Conservation (phyloP, 1,284 basidiomycete genomes). For the Stereum hirsutum region DNA sequence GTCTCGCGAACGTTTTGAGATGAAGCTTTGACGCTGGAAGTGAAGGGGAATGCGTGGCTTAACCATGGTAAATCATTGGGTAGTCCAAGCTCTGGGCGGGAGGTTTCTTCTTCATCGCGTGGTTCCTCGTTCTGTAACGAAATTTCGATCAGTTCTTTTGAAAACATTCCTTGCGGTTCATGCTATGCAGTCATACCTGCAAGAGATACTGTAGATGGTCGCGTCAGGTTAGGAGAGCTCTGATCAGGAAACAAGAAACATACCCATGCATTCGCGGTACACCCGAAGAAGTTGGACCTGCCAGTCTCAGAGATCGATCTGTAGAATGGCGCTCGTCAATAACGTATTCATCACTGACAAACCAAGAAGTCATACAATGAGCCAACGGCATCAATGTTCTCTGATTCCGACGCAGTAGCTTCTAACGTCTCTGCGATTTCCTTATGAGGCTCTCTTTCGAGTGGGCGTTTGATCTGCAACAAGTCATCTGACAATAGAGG, state of each 20-base stretch:
- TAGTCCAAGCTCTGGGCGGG: conserved; percentile 24
- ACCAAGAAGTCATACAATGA: conserved; percentile 38
- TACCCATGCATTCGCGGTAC: conserved; percentile 60
- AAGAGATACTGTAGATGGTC: conserved; percentile 23
- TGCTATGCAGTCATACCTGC: too few species aligned
- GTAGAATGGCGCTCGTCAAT: conserved; percentile 8
- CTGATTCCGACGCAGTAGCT: too few species aligned
- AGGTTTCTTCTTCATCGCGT: conserved; percentile 39
- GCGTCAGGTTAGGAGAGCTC: conserved; percentile 8
- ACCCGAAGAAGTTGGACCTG: conserved; percentile 54
- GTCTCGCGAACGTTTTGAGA: conserved; percentile 31
- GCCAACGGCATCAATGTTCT: conserved; percentile 56
- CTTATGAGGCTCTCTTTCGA: conserved; percentile 44
- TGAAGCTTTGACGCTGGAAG: conserved; percentile 30
- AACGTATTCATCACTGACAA: conserved; percentile 8
- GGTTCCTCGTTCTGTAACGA: conserved; percentile 56
- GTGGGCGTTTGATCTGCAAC: conserved; percentile 50
- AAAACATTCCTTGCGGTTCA: too few species aligned
- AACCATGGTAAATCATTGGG: conserved; percentile 49
- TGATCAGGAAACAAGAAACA: conserved; percentile 15
- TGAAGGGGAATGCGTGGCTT: conserved; percentile 50
- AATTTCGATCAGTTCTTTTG: too few species aligned
- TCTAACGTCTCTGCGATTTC: conserved; percentile 30
- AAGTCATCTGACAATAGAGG: conserved; percentile 51
- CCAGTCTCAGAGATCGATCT: conserved; percentile 55